Evolutionary conservation across 805 yeast genomes (phyloP), one percentile per base, ranked within the genome.

Genomic region (Schwanniomyces sp.): DNA sequence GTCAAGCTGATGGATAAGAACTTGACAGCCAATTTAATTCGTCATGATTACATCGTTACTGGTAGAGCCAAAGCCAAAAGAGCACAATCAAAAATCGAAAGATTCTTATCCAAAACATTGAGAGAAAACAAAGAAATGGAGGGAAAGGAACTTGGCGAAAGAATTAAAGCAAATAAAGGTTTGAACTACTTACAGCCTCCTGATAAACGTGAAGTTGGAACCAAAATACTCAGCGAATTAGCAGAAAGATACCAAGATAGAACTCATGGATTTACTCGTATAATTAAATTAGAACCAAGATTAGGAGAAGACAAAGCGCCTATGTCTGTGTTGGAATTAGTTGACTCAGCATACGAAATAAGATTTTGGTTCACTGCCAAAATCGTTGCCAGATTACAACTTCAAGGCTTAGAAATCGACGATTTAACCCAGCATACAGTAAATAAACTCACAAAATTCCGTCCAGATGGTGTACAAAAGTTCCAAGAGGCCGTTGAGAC

Each of bases 281-380:
- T 92, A 45, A 70, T 91, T 52, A 84, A 80, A 56, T 72, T 94
- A 51, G 98, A 94, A 66, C 90, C 91, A 14, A 78, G 98, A 54
- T 66, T 85, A 41, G 91, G 94, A 47, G 75, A 72, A 51, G 99
- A 94, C 64, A 86, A 84, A 51, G 96, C 97, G 0, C 91, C 91
- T 28, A 94, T 88, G 76, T 84, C 94, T 0, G 84, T 91, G 7
- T 61, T 94, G 45, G 99, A 94, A 67, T 74, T 94, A 41, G 95
- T 92, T 1, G 96, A 88, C 56, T 62, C 74, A 1, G 71, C 63
- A 3, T 68, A 58, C 49, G 96, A 89, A 62, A 78, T 88, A 75
- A 81, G 85, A 56, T 78, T 82, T 53, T 87, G 95, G 82, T 70
- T 81, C 58, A 77, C 82, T 7, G 96, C 96, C n/a, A 81, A 88